Evolutionary conservation across 495 filamentous ascomycete genomes (phyloP).

Genomic region (Cercophora samala): DNA sequence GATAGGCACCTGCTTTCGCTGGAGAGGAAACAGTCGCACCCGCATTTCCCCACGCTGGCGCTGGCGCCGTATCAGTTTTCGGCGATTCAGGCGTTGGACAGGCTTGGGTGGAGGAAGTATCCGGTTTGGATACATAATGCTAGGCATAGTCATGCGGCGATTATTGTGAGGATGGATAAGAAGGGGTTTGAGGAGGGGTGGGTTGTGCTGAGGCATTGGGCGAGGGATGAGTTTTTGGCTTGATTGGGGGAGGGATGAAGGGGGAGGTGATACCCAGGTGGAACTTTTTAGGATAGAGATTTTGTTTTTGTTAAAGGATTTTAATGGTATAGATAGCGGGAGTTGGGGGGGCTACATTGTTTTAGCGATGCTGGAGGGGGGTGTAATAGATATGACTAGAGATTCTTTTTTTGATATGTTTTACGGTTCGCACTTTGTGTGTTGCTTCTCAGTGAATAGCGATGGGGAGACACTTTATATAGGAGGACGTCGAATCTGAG

Average conservation of each 20-base stretch:
- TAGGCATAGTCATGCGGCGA: constrained; percentile 81
- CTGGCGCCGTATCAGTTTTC: constrained; percentile 74
- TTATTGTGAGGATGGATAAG: constrained; percentile 70
- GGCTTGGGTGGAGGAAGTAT: constrained; percentile 74
- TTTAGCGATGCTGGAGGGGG: background rate
- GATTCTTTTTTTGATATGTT: too few relatives aligned
- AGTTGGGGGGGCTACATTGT: background rate
- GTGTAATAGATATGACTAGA: background rate
- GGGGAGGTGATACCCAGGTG: background rate
- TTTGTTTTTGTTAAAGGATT: background rate
- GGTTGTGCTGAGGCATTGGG: constrained; percentile 78
- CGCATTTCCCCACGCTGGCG: constrained; percentile 62
- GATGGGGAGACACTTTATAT: too few relatives aligned
- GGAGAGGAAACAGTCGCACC: constrained; percentile 38
- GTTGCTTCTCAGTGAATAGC: too few relatives aligned
- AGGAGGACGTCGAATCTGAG: too few relatives aligned
- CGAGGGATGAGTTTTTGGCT: constrained; percentile 62
- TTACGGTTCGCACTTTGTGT: too few relatives aligned
- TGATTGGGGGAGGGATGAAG: constrained; percentile 2
- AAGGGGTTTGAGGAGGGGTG: constrained; percentile 68
- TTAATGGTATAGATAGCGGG: background rate
- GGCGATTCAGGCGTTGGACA: constrained; percentile 75
- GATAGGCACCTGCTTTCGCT: constrained; percentile 29
- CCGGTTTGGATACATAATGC: constrained; percentile 81
- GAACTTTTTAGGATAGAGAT: background rate